A percentile compares a stretch with the other conserved stretches of the same genome.
Conservation (phyloP, 306 rosid genomes). For the Medicago arabica region DNA sequence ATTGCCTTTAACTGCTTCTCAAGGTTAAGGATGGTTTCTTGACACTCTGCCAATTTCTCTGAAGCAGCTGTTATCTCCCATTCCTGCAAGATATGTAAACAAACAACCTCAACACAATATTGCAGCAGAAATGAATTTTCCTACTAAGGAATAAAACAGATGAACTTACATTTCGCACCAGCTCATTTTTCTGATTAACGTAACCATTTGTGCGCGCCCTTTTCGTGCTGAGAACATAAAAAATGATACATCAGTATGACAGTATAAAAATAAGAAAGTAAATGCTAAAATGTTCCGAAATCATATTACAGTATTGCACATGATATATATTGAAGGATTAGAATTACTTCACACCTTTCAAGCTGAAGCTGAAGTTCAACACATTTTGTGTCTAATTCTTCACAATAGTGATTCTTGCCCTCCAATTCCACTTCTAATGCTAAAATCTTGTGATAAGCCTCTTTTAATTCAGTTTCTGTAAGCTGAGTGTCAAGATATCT, state of each 20-base stretch:
- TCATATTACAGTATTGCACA: background rate
- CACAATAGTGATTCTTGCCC: conserved; percentile 62
- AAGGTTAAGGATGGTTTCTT: conserved; percentile 86
- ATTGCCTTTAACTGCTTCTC: conserved; percentile 92
- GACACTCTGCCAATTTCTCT: conserved; percentile 95
- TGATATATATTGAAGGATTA: conserved; percentile 21
- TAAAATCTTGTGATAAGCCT: conserved; percentile 58
- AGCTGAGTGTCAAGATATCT: conserved; percentile 57
- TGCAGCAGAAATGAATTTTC: background rate
- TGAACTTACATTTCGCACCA: conserved; percentile 70
- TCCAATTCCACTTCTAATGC: conserved; percentile 74
- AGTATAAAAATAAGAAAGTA: conserved; percentile 33
- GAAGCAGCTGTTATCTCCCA: conserved; percentile 92
- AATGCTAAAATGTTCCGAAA: conserved; percentile 34
- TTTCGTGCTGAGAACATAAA: conserved; percentile 52
- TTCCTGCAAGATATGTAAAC: conserved; percentile 59
- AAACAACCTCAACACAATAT: conserved; percentile 9
- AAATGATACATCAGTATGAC: conserved; percentile 32
- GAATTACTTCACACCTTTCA: conserved; percentile 61
- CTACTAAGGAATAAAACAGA: conserved; percentile 26
- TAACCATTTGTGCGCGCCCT: conserved; percentile 47
- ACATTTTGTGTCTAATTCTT: conserved; percentile 75
- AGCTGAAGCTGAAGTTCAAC: conserved; percentile 84
- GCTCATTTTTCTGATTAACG: conserved; percentile 56
- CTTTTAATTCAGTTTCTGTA: conserved; percentile 59